These are phyloP conservation scores for Colletotrichum spinosum DNA, from an alignment of 2,329 filamentous ascomycete genomes.

Conservation along the genomic window DNA sequence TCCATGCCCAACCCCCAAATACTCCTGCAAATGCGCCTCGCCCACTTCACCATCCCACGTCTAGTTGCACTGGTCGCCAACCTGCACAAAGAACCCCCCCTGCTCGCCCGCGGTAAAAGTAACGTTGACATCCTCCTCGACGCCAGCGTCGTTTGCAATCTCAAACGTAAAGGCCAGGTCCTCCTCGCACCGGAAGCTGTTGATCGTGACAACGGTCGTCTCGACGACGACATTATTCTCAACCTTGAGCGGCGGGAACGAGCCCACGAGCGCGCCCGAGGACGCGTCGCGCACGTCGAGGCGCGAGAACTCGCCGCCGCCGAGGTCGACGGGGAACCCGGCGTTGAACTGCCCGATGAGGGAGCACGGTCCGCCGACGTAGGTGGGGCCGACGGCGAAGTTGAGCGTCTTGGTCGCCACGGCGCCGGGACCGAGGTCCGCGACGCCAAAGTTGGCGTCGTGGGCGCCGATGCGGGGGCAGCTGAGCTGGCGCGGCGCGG, in stretches of 20 bases:
- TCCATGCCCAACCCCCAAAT: not conserved
- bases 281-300: constrained; percentile 24
- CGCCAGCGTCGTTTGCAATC: constrained; percentile 13
- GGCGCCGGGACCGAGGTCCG: constrained; percentile 20
- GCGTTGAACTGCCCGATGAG: constrained; percentile 25
- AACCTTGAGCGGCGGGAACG: constrained; percentile 27
- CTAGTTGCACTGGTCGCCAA: constrained; percentile 31
- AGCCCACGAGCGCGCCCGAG: constrained; percentile 24
- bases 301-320: constrained; percentile 23
- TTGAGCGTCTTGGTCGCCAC: constrained; percentile 24
- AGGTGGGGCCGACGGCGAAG: constrained; percentile 19
- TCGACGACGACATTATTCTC: constrained; percentile 7
- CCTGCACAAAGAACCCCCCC: constrained; percentile 22
- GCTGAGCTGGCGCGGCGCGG: constrained; percentile 19
- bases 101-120: constrained; percentile 5
- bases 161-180: constrained; percentile 21
- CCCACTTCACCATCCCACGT: not conserved
- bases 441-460: constrained; percentile 29
- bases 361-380: constrained; percentile 23
- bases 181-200: constrained; percentile 25
- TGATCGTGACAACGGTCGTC: constrained; percentile 16
- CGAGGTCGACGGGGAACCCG: constrained; percentile 29
- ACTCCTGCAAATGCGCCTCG: not conserved
- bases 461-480: constrained; percentile 23
- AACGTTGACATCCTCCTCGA: constrained; percentile 16